Conservation (phyloP, 2,329 filamentous ascomycete species). For the Cercospora sp. region DNA sequence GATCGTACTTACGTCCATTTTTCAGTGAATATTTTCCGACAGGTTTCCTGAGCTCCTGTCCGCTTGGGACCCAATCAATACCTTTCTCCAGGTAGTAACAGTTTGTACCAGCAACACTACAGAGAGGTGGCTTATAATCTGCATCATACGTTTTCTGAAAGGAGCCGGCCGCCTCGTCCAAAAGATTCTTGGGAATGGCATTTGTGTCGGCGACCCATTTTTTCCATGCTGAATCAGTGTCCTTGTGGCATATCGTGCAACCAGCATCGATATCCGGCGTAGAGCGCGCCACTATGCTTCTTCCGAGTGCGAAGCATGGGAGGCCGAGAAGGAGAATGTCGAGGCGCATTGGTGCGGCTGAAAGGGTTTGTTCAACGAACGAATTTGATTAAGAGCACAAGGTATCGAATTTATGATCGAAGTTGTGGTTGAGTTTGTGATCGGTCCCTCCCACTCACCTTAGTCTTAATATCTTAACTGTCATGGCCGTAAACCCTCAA, state of each 20-base stretch:
- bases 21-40: neutral
- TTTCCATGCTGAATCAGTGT: neutral
- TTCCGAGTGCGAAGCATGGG: neutral
- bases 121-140: neutral
- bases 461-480: neutral
- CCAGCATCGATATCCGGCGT: neutral
- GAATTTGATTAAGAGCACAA: neutral
- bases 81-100: neutral
- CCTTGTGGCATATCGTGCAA: neutral
- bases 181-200: neutral
- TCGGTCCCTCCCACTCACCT: no score
- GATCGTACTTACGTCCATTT: neutral
- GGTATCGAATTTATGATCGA: neutral
- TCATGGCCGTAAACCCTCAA: neutral
- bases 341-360: neutral
- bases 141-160: neutral
- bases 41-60: neutral
- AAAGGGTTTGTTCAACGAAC: neutral
- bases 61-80: neutral
- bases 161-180: neutral
- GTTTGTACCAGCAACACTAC: neutral
- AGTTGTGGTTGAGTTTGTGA: no score
- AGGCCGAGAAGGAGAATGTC: neutral
- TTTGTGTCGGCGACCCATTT: neutral
- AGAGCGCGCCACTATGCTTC: neutral